Base-by-base conservation (phyloP, 805 yeast genomes). In the Spathaspora girioi region DNA sequence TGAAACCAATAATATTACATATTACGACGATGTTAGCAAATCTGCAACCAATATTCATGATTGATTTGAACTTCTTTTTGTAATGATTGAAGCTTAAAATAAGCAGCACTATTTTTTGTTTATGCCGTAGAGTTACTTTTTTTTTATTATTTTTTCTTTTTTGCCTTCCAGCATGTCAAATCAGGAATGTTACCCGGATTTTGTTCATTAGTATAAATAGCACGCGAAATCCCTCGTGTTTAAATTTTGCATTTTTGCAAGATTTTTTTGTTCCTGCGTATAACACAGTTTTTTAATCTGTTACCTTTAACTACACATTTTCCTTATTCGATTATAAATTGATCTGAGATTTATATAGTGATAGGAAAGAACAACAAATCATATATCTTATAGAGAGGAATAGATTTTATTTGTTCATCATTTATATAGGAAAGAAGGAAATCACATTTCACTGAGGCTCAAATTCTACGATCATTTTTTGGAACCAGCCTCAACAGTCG, bases 171-270 rank as follows among this genome's bases (percentile, higher is more conserved):
- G 27, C 23, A 19, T 12, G 5, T 7, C 17, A 38, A 27, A 29
- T 11, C 8, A 18, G 8, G 14, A 9, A 17, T 2, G 55, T 59
- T 60, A 60, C 63, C 63, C 63, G 63, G 61, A 58, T 47, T 47
- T 50, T 9, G 20, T 29, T 18, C 48, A 47, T 26, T 50, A 57
- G 51, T 60, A 60, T 60, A 60, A 50, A 60, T 58, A 56, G 47
- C 35, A 27, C 54, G 47, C 45, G 40, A 48, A 23, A 48, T 55
- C 53, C 58, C 61, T 54, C 35, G 41, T 17, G 8, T 18, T 27
- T 5, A n/a, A 31, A 14, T 18, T 45, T 41, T 32, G 32, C 42
- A 23, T 7, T 10, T 31, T 38, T 38, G 18, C 29, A 12, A 46
- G 17, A 19, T 15, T 31, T 43, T 50, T 47, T 38, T 38, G 44